A percentile compares a stretch with the other conserved stretches of the same genome.
Evolutionary conservation across 352 stramenopile genomes (phyloP).

Genomic region (Pythium apleroticum): DNA sequence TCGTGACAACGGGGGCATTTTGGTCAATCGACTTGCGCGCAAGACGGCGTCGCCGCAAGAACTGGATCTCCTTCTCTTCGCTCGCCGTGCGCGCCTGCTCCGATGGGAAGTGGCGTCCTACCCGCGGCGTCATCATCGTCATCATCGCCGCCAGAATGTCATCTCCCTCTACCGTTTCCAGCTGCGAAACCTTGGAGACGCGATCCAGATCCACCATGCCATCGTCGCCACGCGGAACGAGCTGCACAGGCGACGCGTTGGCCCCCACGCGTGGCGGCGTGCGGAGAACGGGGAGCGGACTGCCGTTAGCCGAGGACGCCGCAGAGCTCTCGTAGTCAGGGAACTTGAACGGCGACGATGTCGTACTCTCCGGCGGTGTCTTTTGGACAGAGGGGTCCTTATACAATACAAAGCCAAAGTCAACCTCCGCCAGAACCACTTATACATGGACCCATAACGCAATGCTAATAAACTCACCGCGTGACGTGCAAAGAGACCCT

Average conservation of each 20-base stretch:
- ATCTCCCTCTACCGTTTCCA: constrained; percentile 69
- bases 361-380: constrained; percentile 22
- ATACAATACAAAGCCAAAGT: too few relatives aligned
- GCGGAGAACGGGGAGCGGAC: neutral
- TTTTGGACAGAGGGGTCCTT: constrained; percentile 26
- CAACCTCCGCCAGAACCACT: too few relatives aligned
- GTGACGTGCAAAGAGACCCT: constrained; percentile 25
- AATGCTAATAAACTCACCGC: too few relatives aligned
- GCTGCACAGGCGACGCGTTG: constrained; percentile 5
- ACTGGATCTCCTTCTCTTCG: constrained; percentile 52
- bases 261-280: constrained; percentile 2
- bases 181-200: constrained; percentile 32
- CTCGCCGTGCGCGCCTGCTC: constrained; percentile 44
- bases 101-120: constrained; percentile 46
- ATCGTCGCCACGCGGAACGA: constrained; percentile 23
- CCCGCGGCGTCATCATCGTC: constrained; percentile 39
- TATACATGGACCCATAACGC: too few relatives aligned
- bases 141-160: constrained; percentile 58
- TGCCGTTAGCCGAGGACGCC: constrained; percentile 8
- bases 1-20: constrained; percentile 31
- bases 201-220: constrained; percentile 47
- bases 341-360: constrained; percentile 31
- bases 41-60: constrained; percentile 43
- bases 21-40: constrained; percentile 31
- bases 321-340: constrained; percentile 27